These are phyloP conservation scores for Colletotrichum sp. DNA, from an alignment of 2,329 filamentous ascomycete genomes.

Conservation along the genomic window DNA sequence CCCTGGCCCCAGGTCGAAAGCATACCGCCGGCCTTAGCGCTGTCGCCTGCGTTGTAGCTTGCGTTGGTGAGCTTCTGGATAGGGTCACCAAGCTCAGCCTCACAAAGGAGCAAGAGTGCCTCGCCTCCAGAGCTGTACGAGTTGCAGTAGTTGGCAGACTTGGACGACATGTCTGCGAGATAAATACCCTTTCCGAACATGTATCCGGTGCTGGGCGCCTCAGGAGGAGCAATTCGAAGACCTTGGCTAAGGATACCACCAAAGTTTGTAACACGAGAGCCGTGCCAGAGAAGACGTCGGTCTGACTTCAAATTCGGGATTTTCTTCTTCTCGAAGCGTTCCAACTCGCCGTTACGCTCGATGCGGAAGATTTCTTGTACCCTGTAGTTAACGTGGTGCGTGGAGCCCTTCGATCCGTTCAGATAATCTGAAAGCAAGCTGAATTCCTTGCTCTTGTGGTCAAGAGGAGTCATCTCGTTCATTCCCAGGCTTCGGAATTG, in stretches of 20 bases:
- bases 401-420: conserved; percentile 66
- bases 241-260: conserved; percentile 88
- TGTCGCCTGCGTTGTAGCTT: conserved; percentile 67
- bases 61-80: conserved; percentile 66
- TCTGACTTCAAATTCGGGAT: conserved; percentile 63
- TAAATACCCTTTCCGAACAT: conserved; percentile 95
- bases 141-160: conserved; percentile 80
- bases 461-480: conserved; percentile 76
- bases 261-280: conserved; percentile 82
- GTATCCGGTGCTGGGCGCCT: conserved; percentile 80
- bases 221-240: conserved; percentile 84
- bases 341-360: conserved; percentile 72
- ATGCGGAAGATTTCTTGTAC: conserved; percentile 84
- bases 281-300: conserved; percentile 85
- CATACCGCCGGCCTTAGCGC: conserved; percentile 63
- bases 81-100: conserved; percentile 76
- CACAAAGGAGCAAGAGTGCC: conserved; percentile 80
- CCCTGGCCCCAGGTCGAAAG: conserved; percentile 76
- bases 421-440: conserved; percentile 70
- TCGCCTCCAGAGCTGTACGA: conserved; percentile 65
- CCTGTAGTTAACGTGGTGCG: conserved; percentile 64
- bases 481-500: conserved; percentile 75
- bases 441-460: conserved; percentile 65
- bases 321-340: conserved; percentile 65
- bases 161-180: conserved; percentile 82